Conservation (phyloP, 495 filamentous ascomycete species). For the Penicillium lividum region DNA sequence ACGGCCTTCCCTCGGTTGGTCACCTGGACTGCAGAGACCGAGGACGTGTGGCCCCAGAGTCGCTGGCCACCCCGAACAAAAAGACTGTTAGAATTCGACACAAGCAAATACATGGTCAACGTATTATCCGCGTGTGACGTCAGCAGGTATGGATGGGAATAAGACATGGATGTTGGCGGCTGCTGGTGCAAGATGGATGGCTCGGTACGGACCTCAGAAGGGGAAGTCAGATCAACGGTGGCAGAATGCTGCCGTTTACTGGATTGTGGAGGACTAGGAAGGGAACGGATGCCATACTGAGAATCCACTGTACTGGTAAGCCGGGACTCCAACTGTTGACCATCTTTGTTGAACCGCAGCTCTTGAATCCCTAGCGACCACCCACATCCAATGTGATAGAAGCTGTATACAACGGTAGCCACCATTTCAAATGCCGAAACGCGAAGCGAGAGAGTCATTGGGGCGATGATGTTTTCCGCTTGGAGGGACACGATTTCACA, state of each 20-base stretch:
- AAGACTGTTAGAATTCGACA: constrained; percentile 65
- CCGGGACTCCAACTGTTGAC: constrained; percentile 56
- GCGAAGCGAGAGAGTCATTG: constrained; percentile 76
- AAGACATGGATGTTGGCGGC: constrained; percentile 73
- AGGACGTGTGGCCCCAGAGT: constrained; percentile 93
- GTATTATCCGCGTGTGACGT: constrained; percentile 91
- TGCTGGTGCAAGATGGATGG: constrained; percentile 43
- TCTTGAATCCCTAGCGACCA: constrained; percentile 94
- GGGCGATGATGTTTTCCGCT: constrained; percentile 78
- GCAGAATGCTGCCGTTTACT: constrained; percentile 29
- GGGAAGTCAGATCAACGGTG: background rate
- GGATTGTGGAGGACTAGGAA: constrained; percentile 40
- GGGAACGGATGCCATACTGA: constrained; percentile 39
- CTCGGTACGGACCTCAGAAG: background rate
- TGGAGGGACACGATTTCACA: constrained; percentile 74
- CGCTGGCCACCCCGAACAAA: constrained; percentile 72
- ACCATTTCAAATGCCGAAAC: constrained; percentile 59
- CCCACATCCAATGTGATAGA: constrained; percentile 55
- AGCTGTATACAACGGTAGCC: constrained; percentile 81
- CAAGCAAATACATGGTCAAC: constrained; percentile 81
- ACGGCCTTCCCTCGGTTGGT: constrained; percentile 87
- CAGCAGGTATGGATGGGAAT: constrained; percentile 89
- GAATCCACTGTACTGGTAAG: constrained; percentile 51
- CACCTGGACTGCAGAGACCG: constrained; percentile 82
- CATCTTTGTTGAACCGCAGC: constrained; percentile 60